Base-by-base conservation (phyloP, 768 basidiomycete genomes). In the Rickenella mellea region DNA sequence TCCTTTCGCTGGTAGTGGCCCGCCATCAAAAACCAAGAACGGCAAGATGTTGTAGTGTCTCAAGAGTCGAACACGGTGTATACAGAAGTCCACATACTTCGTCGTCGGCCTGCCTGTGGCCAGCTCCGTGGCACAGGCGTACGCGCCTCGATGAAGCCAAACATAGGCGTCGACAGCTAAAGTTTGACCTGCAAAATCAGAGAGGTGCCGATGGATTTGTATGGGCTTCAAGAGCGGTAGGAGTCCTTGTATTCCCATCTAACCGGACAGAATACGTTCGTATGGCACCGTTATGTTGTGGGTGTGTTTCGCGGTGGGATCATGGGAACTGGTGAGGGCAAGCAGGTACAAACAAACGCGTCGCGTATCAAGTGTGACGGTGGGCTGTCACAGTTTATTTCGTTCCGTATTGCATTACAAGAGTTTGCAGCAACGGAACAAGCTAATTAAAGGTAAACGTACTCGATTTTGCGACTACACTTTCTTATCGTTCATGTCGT, bases 91-190 rank as follows among this genome's bases (percentile, higher is more conserved):
- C 45, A 98, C 90, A 69, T 96, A 97, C 66, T 81, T 93, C 44
- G 74, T 77, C 0, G 93, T 94, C 42, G 60, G 65, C 59, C 78
- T 83, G 12, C 91, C 91, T 0, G 80, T 86, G 9, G 90, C 92
- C 32, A 99, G 62, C 47, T 97, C 91, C 9, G 84, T 76, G 35
- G 94, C 85, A 64, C 96, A 99, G 1, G 84, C 71, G 57, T 86
- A 91, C 6, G 87, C 78, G 6, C 92, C 94, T 52, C 81, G 76
- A 55, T 92, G 89, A 28, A 93, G 66, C 89, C 89, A 92, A 43
- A 91, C 92, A 59, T 99, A 99, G 30, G 81, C 93, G 65, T 98
- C 94, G 29, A 98, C 81, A 1, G 88, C 94, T 27, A 98, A 63
- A 2, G 81, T 88, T 57, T 91, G 78, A 11, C 88, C 91, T 35